Evolutionary conservation across 1,139 yeast genomes (phyloP), one percentile per base, ranked within the genome.

Genomic region (Diutina scorzettiae): DNA sequence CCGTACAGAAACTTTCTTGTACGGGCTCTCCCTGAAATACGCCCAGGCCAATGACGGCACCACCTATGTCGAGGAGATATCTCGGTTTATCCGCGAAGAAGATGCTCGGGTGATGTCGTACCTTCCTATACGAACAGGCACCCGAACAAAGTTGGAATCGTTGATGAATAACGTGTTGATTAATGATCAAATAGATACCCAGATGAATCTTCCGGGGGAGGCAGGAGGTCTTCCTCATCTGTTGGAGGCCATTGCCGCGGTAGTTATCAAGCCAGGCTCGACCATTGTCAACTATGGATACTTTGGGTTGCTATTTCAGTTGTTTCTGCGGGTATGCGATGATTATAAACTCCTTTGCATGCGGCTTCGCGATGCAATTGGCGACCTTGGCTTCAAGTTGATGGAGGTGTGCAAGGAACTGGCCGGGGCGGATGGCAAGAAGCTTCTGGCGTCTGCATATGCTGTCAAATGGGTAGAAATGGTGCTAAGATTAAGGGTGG

Each of bases 161-260:
- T 59, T 80, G 29, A 70, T 85, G 64, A 77, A 81, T 51, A 71
- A 71, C 42, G 73, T 76, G n/a, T 60, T 84, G 33, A 72, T 85
- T 17, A 68, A 76, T n/a, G 71, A 73, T 21, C 74, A 75, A 42
- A 64, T 84, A 32, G 79, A 74, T 43, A 47, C 48, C 23, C 53
- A 64, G 28, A 56, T 66, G 14, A 68, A 71, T 3, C 60, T 79
- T 53, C 67, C 67, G 14, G 39, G 39, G 5, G 30, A 27, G 5
- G 14, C 14, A 11, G 30, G 30, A 5, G 39, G 39, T 14, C 19
- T 34, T 5, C 17, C 27, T 11, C 6, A 16, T 14, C 39, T 21
- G 9, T 23, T 34, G 25, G 39, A 34, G 7, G 25, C 27, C 19
- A 19, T 34, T 3, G 24, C 23, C 12, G 24, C 27, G 12, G 27